These are phyloP conservation scores for Kodamaea arcana DNA, from an alignment of 1,139 yeast genomes.

Conservation along the genomic window DNA sequence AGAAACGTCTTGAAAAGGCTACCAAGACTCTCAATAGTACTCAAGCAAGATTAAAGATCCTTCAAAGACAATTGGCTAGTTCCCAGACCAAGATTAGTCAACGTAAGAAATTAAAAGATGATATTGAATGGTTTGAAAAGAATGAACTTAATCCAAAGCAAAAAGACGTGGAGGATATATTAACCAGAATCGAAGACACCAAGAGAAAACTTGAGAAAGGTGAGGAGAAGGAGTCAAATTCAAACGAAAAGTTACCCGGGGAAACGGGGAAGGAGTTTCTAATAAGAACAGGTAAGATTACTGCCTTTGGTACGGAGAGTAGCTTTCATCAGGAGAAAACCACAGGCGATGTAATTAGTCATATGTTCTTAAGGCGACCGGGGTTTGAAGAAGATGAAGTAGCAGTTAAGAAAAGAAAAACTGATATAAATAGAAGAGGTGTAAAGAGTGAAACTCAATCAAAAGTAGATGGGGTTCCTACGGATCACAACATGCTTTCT, in stretches of 20 bases:
- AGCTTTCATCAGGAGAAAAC: constrained; percentile 38
- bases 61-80: constrained; percentile 47
- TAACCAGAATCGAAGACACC: constrained; percentile 42
- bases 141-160: constrained; percentile 51
- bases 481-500: too few relatives aligned
- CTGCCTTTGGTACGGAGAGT: constrained; percentile 81
- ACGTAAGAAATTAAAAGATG: constrained; percentile 50
- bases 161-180: constrained; percentile 66
- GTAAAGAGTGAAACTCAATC: background rate
- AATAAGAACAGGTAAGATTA: constrained; percentile 84
- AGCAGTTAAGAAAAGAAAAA: background rate
- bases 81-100: constrained; percentile 66
- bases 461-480: background rate
- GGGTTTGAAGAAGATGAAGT: constrained; percentile 22
- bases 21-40: constrained; percentile 42
- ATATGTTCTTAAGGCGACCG: constrained; percentile 33
- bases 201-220: constrained; percentile 17
- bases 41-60: constrained; percentile 36
- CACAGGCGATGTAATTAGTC: constrained; percentile 21
- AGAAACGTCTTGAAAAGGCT: constrained; percentile 68
- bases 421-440: background rate
- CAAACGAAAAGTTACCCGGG: constrained; percentile 41
- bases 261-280: constrained; percentile 79
- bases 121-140: constrained; percentile 48
- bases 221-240: constrained; percentile 17